phyloP scores from a whole-genome alignment of 257 asterid genomes.

The Scutellaria galericulata region DNA sequence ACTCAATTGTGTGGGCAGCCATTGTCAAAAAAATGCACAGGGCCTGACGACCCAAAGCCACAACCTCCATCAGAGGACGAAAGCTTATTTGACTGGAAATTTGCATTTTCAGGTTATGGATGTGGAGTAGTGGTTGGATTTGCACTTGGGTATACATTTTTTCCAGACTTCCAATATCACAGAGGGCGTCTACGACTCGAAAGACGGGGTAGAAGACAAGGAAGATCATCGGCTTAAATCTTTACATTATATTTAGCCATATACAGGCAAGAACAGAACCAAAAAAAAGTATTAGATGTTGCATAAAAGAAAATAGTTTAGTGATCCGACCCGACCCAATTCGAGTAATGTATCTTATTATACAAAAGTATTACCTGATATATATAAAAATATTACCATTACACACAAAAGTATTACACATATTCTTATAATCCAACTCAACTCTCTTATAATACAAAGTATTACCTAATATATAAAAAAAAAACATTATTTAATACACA shows the following conservation, averaged over 20 bases:
- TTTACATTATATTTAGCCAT: not conserved
- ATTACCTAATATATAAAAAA: too few relatives aligned
- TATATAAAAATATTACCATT: too few relatives aligned
- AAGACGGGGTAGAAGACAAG: constrained; percentile 7
- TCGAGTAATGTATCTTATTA: too few relatives aligned
- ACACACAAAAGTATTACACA: too few relatives aligned
- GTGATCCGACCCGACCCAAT: too few relatives aligned
- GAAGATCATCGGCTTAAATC: not conserved
- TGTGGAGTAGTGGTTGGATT: constrained; percentile 34
- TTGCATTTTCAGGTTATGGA: constrained; percentile 35
- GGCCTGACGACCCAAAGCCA: not conserved
- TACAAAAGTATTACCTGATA: too few relatives aligned
- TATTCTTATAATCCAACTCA: too few relatives aligned
- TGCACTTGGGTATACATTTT: constrained; percentile 28
- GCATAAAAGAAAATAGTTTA: too few relatives aligned
- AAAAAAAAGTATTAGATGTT: too few relatives aligned
- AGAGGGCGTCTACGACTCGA: constrained; percentile 13
- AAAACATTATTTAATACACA: too few relatives aligned
- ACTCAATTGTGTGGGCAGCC: constrained; percentile 36
- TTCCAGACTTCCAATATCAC: constrained; percentile 26
- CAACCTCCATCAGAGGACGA: constrained; percentile 15
- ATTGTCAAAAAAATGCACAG: constrained; percentile 30
- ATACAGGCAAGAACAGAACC: too few relatives aligned
- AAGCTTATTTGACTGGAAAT: constrained; percentile 29
- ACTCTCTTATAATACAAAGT: too few relatives aligned